Evolutionary conservation across 2,329 filamentous ascomycete genomes (phyloP), one percentile per base, ranked within the genome.

Genomic region (Ophidiomyces ophidiicola): DNA sequence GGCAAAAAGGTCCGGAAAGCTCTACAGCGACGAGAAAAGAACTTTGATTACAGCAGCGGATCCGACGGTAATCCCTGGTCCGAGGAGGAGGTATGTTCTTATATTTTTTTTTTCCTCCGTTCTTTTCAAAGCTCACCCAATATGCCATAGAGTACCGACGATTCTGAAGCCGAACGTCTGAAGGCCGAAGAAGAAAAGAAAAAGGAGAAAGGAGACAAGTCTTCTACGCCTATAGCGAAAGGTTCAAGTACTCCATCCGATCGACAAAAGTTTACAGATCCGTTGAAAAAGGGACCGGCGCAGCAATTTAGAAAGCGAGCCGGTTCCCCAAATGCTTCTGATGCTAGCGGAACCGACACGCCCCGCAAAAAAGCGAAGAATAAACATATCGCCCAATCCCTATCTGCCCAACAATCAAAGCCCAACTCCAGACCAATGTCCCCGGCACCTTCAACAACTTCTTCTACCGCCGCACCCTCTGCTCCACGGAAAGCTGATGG

Each of bases 331-430:
- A 81, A 87, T 47, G 70, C 82, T 21, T 94, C 86, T 1, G 88
- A 96, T 56, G 85, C 85, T 6, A 93, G 85, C 56, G 88, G 85
- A 38, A 92, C 87, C 50, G 88, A 96, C 57, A 88, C 83, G 0
- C 76, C 78, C 17, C 80, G 81, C 48, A 86, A 90, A 63, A 84
- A 83, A 65, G 74, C 72, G 56, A 75, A 81, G 55, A 82, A 80
- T 64, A 81, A 80, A 56, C 71, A 75, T 45, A 46, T 48, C 7
- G 42, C 52, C 3, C 58, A 58, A 33, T 47, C 51, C 3, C 35
- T 34, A 3, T 43, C 43, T 10, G 37, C 41, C 15, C 29, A 43
- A n/a, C 29, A 44, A 10, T 48, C 56, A 19, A 57, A 60, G 42
- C 55, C 60, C 14, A 51, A 45, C 6, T 64, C 58, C 76, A 82